phyloP scores from a whole-genome alignment of 768 basidiomycete species.

The Termitomyces sp. region DNA sequence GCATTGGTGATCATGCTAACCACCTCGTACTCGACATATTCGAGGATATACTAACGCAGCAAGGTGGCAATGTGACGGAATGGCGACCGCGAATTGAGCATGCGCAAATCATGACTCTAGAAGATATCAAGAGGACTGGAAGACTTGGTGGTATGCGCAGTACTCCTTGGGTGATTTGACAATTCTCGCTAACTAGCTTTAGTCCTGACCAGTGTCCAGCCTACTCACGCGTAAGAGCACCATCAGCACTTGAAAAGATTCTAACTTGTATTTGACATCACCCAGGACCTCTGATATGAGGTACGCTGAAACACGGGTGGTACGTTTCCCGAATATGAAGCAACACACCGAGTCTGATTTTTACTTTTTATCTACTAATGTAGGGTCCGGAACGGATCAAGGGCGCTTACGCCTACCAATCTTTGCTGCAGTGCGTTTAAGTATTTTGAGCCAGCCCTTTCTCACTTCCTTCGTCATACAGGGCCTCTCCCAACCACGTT shows the following conservation, averaged over 20 bases:
- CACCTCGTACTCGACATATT: constrained; percentile 79
- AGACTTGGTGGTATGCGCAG: constrained; percentile 59
- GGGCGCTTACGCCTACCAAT: constrained; percentile 88
- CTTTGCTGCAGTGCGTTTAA: constrained; percentile 54
- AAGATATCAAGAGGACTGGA: constrained; percentile 67
- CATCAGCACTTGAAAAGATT: not conserved
- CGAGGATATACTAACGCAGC: constrained; percentile 48
- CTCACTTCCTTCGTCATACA: constrained; percentile 16
- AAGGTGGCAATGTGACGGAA: constrained; percentile 31
- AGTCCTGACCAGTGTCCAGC: constrained; percentile 92
- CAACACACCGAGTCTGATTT: not conserved
- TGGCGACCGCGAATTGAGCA: constrained; percentile 87
- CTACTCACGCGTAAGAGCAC: constrained; percentile 74
- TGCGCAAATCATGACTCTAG: constrained; percentile 75
- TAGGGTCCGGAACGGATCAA: constrained; percentile 64
- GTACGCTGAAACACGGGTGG: constrained; percentile 82
- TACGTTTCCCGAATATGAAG: constrained; percentile 19
- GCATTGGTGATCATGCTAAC: constrained; percentile 88
- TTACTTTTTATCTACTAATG: not conserved
- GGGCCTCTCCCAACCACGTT: constrained; percentile 43
- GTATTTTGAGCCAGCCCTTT: not conserved
- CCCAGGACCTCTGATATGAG: constrained; percentile 83
- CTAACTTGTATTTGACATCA: not conserved
- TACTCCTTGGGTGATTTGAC: not conserved
- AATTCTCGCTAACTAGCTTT: not conserved